These are phyloP conservation scores for Aureobasidium vineae DNA, from an alignment of 2,329 filamentous ascomycete species.

Conservation along the genomic window DNA sequence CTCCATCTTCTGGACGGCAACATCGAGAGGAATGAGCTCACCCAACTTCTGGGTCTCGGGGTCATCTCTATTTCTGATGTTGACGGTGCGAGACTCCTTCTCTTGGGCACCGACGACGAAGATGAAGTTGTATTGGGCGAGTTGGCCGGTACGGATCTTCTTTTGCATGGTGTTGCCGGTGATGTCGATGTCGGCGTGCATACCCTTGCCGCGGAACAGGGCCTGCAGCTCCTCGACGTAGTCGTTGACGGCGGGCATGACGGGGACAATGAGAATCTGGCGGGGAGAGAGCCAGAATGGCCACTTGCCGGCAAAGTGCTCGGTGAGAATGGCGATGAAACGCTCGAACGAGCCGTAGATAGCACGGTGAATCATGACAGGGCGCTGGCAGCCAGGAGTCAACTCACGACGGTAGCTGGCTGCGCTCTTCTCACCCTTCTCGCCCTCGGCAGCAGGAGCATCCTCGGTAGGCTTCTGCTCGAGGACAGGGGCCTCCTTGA, in stretches of 20 bases:
- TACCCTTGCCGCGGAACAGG: constrained; percentile 64
- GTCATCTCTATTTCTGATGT: constrained; percentile 64
- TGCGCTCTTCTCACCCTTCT: constrained; percentile 30
- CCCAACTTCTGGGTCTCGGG: constrained; percentile 61
- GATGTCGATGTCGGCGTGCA: constrained; percentile 70
- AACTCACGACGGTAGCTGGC: constrained; percentile 49
- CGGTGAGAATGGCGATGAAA: constrained; percentile 72
- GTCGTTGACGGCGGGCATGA: constrained; percentile 67
- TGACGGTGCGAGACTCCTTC: constrained; percentile 58
- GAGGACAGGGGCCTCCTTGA: constrained; percentile 34
- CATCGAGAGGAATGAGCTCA: constrained; percentile 59
- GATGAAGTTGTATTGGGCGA: constrained; percentile 81
- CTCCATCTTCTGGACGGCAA: constrained; percentile 55
- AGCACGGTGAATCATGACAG: constrained; percentile 84
- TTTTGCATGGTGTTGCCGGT: constrained; percentile 81
- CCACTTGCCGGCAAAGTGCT: constrained; percentile 86
- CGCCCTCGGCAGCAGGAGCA: constrained; percentile 36
- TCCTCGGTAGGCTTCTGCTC: constrained; percentile 32
- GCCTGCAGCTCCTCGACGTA: constrained; percentile 73
- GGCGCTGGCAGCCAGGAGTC: constrained; percentile 69
- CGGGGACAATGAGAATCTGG: constrained; percentile 75
- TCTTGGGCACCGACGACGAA: constrained; percentile 67
- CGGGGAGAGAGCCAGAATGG: constrained; percentile 86
- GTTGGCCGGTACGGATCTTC: constrained; percentile 80
- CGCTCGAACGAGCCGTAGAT: constrained; percentile 70